Evolutionary conservation across 345 rosid species (phyloP), one percentile per base, ranked within the genome.

Genomic region (Erucastrum elatum): DNA sequence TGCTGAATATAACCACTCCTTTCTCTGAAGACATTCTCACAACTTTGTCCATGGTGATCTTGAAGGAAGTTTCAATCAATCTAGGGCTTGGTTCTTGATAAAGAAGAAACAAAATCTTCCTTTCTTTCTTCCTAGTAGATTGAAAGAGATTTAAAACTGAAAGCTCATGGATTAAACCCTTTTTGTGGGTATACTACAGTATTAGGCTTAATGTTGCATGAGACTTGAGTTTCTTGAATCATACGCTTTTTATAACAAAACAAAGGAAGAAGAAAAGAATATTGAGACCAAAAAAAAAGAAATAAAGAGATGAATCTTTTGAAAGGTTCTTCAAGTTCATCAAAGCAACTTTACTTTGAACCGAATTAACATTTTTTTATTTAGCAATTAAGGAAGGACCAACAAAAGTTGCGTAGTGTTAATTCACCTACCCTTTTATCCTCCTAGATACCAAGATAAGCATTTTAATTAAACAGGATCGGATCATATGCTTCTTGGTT

Each of bases 1-100:
- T 90, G 84, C 90, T 87, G 91, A 91, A 88, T 71, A 91, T 87
- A 76, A 90, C 91, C 26, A 91, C 88, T 70, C 94, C 94, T 64
- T 84, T 90, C 80, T 90, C 93, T 1, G 91, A 86, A 0, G 82
- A 85, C 81, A 84, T 86, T 46, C 91, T 87, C 80, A 44, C 81
- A 84, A 91, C 91, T 87, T 89, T 91, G 68, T 89, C 97, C 97
- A 67, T 80, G 72, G 68, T 75, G 70, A 70, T 64, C 11, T 80
- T 6, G 26, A 75, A 29, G 33, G n/a, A 65, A 56, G 31, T 63
- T 26, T 31, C 30, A n/a, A 44, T 33, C 34, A 49, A 16, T 73
- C 31, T 59, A 67, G 58, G 77, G 69, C 27, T 72, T 73, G 58
- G 60, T 67, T 73, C 70, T 73, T 66, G 41, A 7, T 2, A 61